Base-by-base conservation (phyloP, 1,284 basidiomycete species). In the Ganoderma leucocontextum region DNA sequence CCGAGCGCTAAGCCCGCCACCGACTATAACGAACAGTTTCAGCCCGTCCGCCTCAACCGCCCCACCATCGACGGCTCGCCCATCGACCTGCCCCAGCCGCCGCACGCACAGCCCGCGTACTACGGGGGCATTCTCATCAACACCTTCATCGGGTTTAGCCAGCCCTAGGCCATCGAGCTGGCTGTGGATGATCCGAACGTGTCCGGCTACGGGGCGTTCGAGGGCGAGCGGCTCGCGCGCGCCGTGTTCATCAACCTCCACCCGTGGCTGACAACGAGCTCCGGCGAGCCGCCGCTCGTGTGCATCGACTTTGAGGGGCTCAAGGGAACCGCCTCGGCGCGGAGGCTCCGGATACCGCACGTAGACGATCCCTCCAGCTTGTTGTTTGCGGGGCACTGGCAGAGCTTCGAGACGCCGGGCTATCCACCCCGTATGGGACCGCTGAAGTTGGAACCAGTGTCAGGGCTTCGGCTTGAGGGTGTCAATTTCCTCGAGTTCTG, bases 331-430 rank as follows among this genome's bases (percentile, higher is more conserved):
- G 66, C 64, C 39, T 47, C 41, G 15, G 70, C 67, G 65, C 58
- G 64, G 38, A 58, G 73, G 65, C 68, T 77, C n/a, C 65, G 67
- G 33, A 75, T 77, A 44, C 87, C 87, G 52, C 83, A 86, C 71
- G 87, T 88, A 25, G 87, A 90, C 71, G 88, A 87, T 70, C 83
- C 82, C 1, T 78, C 80, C 44, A 86, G 86, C 35, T 63, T 91
- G 64, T 87, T 82, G 1, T 91, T 88, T 88, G 90, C 84, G 65
- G 90, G n/a, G n/a, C n/a, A n/a, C n/a, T n/a, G 89, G 6, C 88
- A 89, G 77, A 87, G 84, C 6, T 91, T 87, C 69, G 90, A 91
- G 70, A 91, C 89, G 0, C 58, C 58, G 22, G 59, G 73, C 36
- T 80, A 88, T 68, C 89, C 82, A 0, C 29, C 1, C 29, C 29